Base-by-base conservation (phyloP, 306 rosid genomes). In the Abrus precatorius region DNA sequence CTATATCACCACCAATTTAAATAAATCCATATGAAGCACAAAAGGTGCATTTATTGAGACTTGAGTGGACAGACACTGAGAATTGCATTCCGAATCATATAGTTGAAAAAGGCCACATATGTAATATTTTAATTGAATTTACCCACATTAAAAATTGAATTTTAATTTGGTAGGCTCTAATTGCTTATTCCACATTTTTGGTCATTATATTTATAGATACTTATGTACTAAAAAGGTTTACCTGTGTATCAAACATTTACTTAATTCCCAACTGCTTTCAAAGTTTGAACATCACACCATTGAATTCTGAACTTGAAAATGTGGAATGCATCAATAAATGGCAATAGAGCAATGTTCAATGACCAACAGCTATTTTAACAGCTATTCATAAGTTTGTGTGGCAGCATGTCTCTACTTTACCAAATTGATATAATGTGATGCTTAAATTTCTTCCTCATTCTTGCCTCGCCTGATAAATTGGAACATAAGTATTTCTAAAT, bases 401-500 rank as follows among this genome's bases (percentile, higher is more conserved):
- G 70, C 33, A n/a, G 49, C 7, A 8, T 38, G 70, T 6, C 33
- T 41, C 52, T 65, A n/a, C 29, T 3, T 44, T 2, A 68, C 56
- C 40, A 68, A 27, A 20, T 43, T 66, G 56, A 68, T 28, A 45
- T 44, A 7, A 45, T 68, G 32, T 45, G 9, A 11, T 28, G 56
- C 28, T 29, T 10, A 36, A 36, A 36, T 63, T 6, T 63, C 48
- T 63, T 63, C 47, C 30, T 63, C 30, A 9, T 14, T 68, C 73
- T 65, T 40, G 7, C 20, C 40, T 45, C 11, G 44, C 44, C 52
- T 14, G 59, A 20, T n/a, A 54, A 43, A 68, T 68, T 45, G 9
- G 45, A 47, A 57, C 7, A 54, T n/a, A 69, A 45, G 76, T 30
- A 49, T 38, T 60, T 80, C 43, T 49, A 48, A 34, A 11, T 50